These are phyloP conservation scores for Penicillium sp. DNA, from an alignment of 2,329 filamentous ascomycete species.

Conservation along the genomic window DNA sequence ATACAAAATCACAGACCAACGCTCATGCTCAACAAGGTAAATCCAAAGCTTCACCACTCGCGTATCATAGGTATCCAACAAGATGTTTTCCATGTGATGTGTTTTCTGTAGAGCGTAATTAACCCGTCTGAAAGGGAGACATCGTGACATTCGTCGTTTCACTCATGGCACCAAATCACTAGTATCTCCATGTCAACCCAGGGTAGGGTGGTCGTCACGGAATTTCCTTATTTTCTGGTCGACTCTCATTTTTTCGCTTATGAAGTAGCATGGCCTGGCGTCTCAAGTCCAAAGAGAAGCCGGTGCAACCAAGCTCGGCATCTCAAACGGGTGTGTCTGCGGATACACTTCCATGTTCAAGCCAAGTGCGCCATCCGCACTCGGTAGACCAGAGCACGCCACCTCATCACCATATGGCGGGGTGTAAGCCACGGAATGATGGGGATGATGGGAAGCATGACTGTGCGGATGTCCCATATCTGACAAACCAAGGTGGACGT, in stretches of 20 bases:
- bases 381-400: conserved; percentile 30
- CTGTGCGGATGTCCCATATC: conserved; percentile 25
- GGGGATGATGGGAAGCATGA: conserved; percentile 19
- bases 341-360: conserved; percentile 34
- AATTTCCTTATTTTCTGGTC: background rate
- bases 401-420: conserved; percentile 37
- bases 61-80: background rate
- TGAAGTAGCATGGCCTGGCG: background rate
- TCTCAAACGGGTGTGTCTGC: conserved; percentile 32
- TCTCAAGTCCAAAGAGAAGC: conserved; percentile 39
- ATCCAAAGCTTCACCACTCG: background rate
- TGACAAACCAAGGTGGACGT: conserved; percentile 28
- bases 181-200: background rate
- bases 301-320: conserved; percentile 35
- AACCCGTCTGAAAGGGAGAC: background rate
- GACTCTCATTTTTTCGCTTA: background rate
- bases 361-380: conserved; percentile 26
- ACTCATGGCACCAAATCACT: background rate
- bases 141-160: background rate
- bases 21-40: conserved; percentile 14
- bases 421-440: conserved; percentile 39
- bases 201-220: too few relatives aligned
- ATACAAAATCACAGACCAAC: conserved; percentile 10
- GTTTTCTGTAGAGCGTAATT: background rate
- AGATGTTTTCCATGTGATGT: background rate